Evolutionary conservation across 2,329 filamentous ascomycete species (phyloP).

Genomic region (Davidsoniella virescens): DNA sequence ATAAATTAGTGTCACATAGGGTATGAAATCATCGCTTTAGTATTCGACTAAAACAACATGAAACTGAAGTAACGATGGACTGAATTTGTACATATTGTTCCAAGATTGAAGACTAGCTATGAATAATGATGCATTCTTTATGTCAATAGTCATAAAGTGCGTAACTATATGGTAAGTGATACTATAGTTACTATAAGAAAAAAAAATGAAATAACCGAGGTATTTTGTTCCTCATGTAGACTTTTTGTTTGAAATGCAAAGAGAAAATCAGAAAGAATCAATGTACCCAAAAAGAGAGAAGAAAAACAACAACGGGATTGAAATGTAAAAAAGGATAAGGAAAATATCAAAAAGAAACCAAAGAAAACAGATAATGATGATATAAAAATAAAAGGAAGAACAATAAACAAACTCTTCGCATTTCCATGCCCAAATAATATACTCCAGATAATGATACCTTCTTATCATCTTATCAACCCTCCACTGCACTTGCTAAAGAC

Average conservation of each 20-base stretch:
- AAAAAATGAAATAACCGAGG: neutral
- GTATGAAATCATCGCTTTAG: too few species aligned
- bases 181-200: neutral
- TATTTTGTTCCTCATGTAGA: neutral
- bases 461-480: neutral
- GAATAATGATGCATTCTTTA: too few species aligned
- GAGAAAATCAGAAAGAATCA: neutral
- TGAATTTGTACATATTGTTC: too few species aligned
- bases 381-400: constrained; percentile 1
- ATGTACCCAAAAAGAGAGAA: neutral
- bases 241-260: neutral
- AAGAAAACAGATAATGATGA: neutral
- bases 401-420: constrained; percentile 2
- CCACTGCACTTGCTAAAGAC: neutral
- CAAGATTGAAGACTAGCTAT: too few species aligned
- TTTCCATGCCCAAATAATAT: neutral
- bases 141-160: neutral
- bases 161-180: neutral
- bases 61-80: too few species aligned
- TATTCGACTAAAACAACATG: too few species aligned
- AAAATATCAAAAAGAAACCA: constrained; percentile 1
- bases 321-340: neutral
- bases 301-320: neutral
- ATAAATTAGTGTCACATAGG: too few species aligned
- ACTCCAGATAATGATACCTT: neutral